Evolutionary conservation across 2,329 filamentous ascomycete genomes (phyloP).

Genomic region (Diplodia mutila): DNA sequence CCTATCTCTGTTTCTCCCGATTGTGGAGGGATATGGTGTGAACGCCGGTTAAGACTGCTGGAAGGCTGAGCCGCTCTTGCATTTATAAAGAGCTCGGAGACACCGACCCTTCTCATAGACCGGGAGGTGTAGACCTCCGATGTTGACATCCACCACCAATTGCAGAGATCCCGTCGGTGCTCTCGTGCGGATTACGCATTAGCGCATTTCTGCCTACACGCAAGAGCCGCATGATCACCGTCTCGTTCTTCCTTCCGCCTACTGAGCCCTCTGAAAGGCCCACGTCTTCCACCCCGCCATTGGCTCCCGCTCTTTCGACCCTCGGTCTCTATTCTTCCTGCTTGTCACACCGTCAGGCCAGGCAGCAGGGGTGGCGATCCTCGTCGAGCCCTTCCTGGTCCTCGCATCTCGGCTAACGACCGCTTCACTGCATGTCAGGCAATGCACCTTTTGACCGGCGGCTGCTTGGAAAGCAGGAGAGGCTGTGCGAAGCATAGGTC

Average conservation of each 20-base stretch:
- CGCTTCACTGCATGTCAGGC: background rate
- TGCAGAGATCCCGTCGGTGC: background rate
- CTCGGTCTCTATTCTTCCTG: background rate
- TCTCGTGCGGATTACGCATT: background rate
- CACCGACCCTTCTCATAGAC: background rate
- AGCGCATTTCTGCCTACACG: constrained; percentile 16
- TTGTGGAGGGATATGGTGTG: background rate
- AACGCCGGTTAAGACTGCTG: background rate
- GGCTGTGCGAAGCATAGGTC: background rate
- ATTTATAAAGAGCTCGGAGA: background rate
- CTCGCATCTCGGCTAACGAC: background rate
- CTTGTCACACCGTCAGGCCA: background rate
- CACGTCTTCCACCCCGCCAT: background rate
- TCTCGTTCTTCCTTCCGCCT: background rate
- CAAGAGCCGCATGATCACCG: background rate
- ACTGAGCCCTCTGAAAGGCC: background rate
- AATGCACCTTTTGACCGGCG: background rate
- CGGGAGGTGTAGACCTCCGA: background rate
- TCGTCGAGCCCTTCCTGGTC: background rate
- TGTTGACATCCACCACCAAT: background rate
- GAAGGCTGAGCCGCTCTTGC: background rate
- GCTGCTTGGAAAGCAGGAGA: background rate
- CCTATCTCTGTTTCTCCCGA: background rate
- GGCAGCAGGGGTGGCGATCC: background rate
- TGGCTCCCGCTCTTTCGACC: background rate